These are phyloP conservation scores for Penicillium sp. DNA, from an alignment of 2,329 filamentous ascomycete genomes.

Conservation along the genomic window DNA sequence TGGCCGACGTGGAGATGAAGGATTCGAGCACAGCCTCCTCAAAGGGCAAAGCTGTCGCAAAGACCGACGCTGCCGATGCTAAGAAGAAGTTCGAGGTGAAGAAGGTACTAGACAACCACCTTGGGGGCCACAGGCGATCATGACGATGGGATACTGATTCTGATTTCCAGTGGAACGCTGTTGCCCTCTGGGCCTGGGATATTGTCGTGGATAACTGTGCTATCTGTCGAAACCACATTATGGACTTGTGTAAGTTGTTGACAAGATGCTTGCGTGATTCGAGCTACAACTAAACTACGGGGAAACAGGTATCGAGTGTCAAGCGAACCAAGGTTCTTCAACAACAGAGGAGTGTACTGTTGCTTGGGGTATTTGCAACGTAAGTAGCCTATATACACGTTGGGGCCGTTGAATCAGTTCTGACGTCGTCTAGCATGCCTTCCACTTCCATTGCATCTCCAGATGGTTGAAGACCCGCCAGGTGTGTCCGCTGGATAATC, in stretches of 20 bases:
- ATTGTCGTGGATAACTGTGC: slow-evolving; percentile 99
- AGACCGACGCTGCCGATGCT: slow-evolving; percentile 60
- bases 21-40: slow-evolving; percentile 64
- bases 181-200: slow-evolving; percentile 98
- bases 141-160: not conserved
- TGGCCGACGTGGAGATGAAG: slow-evolving; percentile 97
- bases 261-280: slow-evolving; percentile 35
- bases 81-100: slow-evolving; percentile 99
- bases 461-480: slow-evolving; percentile 99
- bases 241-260: slow-evolving; percentile 97
- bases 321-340: slow-evolving; percentile 96
- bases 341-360: slow-evolving; percentile 98
- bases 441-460: slow-evolving; percentile 99
- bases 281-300: not conserved
- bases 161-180: slow-evolving; percentile 83
- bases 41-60: slow-evolving; percentile 59
- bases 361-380: slow-evolving; percentile 98
- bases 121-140: slow-evolving; percentile 1
- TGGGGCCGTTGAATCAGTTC: not conserved
- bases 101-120: slow-evolving; percentile 64
- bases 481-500: slow-evolving; percentile 94
- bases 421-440: slow-evolving; percentile 71
- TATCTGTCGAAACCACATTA: slow-evolving; percentile 99
- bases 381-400: slow-evolving; percentile 50
- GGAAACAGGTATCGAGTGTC: slow-evolving; percentile 83